phyloP scores from a whole-genome alignment of 441 rosid species.

The Bruguiera hainesii region DNA sequence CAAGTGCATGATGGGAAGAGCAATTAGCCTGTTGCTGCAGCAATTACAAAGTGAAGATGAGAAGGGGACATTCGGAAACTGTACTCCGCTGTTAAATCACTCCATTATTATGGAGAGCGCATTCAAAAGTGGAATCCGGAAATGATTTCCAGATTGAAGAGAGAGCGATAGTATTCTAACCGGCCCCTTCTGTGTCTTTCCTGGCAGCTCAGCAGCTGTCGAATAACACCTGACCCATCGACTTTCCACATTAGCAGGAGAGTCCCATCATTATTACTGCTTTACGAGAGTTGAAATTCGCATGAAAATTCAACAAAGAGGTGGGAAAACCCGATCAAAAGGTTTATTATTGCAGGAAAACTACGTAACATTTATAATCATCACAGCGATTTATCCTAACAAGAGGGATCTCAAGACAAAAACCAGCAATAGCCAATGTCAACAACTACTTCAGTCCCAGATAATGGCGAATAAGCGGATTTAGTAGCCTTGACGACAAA shows the following conservation, averaged over 20 bases:
- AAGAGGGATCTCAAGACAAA: background rate
- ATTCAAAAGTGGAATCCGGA: background rate
- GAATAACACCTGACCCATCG: background rate
- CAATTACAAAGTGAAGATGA: no score
- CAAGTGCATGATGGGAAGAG: no score
- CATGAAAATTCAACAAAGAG: background rate
- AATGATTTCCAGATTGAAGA: background rate
- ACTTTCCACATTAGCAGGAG: conserved; percentile 3
- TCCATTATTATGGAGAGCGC: background rate
- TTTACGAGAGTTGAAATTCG: background rate
- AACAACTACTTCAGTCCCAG: no score
- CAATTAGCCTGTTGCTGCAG: no score
- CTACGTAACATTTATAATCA: background rate
- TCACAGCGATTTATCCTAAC: background rate
- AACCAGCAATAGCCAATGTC: no score
- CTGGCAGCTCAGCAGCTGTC: background rate
- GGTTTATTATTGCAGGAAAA: background rate
- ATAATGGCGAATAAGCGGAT: no score
- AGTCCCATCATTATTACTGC: background rate
- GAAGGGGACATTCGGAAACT: background rate
- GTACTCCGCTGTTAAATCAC: background rate
- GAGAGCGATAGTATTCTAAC: background rate
- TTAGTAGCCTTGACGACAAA: no score
- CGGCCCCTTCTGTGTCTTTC: background rate
- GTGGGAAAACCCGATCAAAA: background rate